Conservation (phyloP, 2,329 filamentous ascomycete genomes). For the Coniochaeta ligniaria region DNA sequence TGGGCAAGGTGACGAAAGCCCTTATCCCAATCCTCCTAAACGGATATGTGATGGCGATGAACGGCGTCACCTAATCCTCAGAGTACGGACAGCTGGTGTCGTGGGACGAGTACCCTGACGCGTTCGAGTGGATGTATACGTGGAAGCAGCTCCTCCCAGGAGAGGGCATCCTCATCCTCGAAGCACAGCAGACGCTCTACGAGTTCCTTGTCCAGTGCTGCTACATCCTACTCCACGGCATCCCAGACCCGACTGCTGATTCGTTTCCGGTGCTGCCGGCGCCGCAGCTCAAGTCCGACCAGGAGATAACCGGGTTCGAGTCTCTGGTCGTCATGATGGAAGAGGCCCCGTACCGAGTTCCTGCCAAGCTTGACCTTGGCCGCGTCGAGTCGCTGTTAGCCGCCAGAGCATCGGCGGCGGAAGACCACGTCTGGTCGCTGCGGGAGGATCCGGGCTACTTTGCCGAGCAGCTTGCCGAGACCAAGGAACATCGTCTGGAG, state of each 20-base stretch:
- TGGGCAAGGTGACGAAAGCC: conserved; percentile 18
- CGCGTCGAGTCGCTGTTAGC: conserved; percentile 35
- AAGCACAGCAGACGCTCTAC: conserved; percentile 40
- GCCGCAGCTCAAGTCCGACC: conserved; percentile 21
- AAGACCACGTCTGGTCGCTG: conserved; percentile 48
- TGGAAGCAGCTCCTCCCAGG: conserved; percentile 31
- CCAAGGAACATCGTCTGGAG: conserved; percentile 38
- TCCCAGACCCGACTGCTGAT: conserved; percentile 21
- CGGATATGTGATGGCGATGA: conserved; percentile 24
- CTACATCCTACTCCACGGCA: conserved; percentile 42
- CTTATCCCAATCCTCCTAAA: conserved; percentile 21
- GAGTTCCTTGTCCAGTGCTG: conserved; percentile 42
- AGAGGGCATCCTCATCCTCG: conserved; percentile 40
- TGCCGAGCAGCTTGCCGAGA: conserved; percentile 30
- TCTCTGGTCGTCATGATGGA: conserved; percentile 31
- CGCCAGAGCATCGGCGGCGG: conserved; percentile 30
- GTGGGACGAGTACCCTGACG: conserved; percentile 26
- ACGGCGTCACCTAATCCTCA: conserved; percentile 15
- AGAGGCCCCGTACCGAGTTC: conserved; percentile 46
- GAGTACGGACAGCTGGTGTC: conserved; percentile 28
- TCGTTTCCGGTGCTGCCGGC: conserved; percentile 26
- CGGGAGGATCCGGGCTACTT: conserved; percentile 56
- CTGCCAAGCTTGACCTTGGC: conserved; percentile 35
- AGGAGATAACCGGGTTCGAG: conserved; percentile 21
- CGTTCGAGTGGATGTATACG: conserved; percentile 25